Percentiles rank a stretch among this genome's conserved stretches.
phyloP scores from a whole-genome alignment of 2,329 filamentous ascomycete species.

The Penicillium sp. region DNA sequence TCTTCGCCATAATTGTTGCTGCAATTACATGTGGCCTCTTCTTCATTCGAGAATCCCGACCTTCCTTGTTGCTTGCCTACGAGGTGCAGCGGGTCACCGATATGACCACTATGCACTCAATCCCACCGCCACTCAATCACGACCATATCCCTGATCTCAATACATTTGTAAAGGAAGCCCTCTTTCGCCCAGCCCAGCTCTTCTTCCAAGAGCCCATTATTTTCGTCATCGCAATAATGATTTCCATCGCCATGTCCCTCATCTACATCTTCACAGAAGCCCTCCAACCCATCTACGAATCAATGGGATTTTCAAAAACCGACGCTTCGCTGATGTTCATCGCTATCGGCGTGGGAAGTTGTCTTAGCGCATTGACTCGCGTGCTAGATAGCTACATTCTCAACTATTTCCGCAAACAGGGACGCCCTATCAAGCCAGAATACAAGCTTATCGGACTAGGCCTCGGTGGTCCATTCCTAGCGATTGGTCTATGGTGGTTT shows the following conservation, averaged over 20 bases:
- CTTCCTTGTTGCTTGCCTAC: slow-evolving; percentile 42
- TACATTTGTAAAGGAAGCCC: slow-evolving; percentile 41
- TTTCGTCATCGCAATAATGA: slow-evolving; percentile 45
- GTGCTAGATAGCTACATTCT: slow-evolving; percentile 43
- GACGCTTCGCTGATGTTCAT: slow-evolving; percentile 45
- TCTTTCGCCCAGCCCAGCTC: slow-evolving; percentile 45
- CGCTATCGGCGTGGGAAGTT: slow-evolving; percentile 42
- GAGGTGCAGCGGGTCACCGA: slow-evolving; percentile 34
- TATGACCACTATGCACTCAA: slow-evolving; percentile 14
- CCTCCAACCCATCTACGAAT: slow-evolving; percentile 43
- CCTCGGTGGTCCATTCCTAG: slow-evolving; percentile 48
- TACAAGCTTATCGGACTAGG: slow-evolving; percentile 51
- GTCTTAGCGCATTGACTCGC: slow-evolving; percentile 46
- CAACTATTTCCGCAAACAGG: slow-evolving; percentile 21
- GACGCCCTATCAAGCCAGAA: slow-evolving; percentile 41
- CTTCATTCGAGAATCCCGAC: slow-evolving; percentile 47
- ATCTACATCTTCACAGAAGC: slow-evolving; percentile 53
- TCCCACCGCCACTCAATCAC: slow-evolving; percentile 37
- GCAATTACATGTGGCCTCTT: slow-evolving; percentile 37
- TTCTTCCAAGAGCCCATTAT: slow-evolving; percentile 52
- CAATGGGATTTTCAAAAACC: slow-evolving; percentile 35
- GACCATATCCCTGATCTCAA: slow-evolving; percentile 41
- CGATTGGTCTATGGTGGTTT: slow-evolving; percentile 50
- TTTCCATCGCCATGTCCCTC: slow-evolving; percentile 46
- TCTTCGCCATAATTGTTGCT: slow-evolving; percentile 42